These are phyloP conservation scores for Micractinium sp. DNA, from an alignment of 139 green algal genomes.

Conservation along the genomic window DNA sequence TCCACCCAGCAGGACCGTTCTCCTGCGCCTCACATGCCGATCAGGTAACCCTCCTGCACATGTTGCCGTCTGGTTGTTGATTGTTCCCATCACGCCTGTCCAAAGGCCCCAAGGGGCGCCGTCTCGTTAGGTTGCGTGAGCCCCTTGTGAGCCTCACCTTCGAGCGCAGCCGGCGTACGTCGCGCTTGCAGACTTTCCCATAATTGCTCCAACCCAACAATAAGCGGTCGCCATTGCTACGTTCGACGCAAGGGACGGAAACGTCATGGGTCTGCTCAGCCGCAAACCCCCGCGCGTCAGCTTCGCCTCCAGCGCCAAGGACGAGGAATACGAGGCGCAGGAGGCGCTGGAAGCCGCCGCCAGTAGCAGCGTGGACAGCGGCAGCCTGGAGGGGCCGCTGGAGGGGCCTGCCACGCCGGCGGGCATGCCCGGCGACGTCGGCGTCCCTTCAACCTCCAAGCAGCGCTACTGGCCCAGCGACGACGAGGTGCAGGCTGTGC, in stretches of 20 bases:
- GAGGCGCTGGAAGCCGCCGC: neutral
- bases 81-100: too few species aligned
- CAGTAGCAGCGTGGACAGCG: neutral
- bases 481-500: constrained; percentile 11
- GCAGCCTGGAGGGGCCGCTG: neutral
- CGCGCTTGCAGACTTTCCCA: too few species aligned
- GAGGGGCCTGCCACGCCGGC: neutral
- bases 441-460: neutral
- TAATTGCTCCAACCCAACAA: too few species aligned
- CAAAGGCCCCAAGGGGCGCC: too few species aligned
- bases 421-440: neutral
- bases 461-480: constrained; percentile 6
- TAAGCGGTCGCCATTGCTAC: too few species aligned
- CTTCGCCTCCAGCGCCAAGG: neutral
- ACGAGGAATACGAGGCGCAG: neutral
- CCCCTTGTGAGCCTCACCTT: too few species aligned
- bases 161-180: too few species aligned
- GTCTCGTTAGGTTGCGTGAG: too few species aligned
- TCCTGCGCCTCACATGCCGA: too few species aligned
- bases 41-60: too few species aligned
- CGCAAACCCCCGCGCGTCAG: neutral
- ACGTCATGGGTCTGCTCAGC: neutral
- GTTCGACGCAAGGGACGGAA: neutral
- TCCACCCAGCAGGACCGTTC: too few species aligned
- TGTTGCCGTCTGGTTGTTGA: too few species aligned